These are phyloP conservation scores for Clitopilus hobsonii DNA, from an alignment of 768 basidiomycete genomes.

Conservation along the genomic window DNA sequence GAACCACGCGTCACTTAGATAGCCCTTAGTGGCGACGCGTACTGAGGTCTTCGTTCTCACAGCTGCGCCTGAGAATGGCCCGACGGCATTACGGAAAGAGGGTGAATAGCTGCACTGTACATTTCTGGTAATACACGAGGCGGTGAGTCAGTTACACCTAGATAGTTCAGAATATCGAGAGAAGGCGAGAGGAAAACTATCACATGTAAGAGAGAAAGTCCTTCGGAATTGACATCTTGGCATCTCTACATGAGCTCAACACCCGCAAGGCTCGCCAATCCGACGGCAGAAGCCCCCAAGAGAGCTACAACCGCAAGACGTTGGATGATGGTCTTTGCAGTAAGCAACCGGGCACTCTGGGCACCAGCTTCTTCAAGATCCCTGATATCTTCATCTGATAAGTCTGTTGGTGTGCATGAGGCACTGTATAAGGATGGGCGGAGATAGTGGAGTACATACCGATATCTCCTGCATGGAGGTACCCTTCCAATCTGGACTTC, in stretches of 20 bases:
- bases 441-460: conserved; percentile 25
- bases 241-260: conserved; percentile 13
- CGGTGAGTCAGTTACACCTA: not conserved
- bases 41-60: not conserved
- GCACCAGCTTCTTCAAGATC: conserved; percentile 56
- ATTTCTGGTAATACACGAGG: not conserved
- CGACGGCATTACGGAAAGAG: not conserved
- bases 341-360: conserved; percentile 20
- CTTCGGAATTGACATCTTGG: too few relatives aligned
- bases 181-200: not conserved
- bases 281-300: conserved; percentile 15
- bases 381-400: conserved; percentile 47
- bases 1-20: not conserved
- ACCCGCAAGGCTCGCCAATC: conserved; percentile 17
- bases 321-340: conserved; percentile 5
- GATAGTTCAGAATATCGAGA: not conserved
- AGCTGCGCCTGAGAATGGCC: not conserved
- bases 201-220: too few relatives aligned
- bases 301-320: conserved; percentile 15
- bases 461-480: conserved; percentile 64
- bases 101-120: not conserved
- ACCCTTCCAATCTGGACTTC: conserved; percentile 59
- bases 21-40: not conserved
- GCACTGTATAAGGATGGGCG: not conserved
- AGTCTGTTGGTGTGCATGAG: conserved; percentile 24